Evolutionary conservation across 2,329 filamentous ascomycete species (phyloP), one percentile per base, ranked within the genome.

Genomic region (Alternaria gaisen): DNA sequence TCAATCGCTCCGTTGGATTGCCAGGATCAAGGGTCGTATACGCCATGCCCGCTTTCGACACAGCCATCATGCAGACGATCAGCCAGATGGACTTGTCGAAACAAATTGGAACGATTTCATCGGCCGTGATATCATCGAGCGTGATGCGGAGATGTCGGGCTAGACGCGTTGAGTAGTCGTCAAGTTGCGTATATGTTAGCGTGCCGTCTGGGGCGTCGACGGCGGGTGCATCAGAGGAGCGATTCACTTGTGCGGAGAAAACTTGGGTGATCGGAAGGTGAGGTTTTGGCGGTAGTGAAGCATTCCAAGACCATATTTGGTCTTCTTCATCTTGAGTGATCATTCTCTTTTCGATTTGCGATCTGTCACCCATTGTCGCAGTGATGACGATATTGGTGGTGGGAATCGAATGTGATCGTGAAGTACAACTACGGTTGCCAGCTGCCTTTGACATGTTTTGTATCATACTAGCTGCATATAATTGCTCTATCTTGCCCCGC

Each of bases 41-140:
- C 34, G 43, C 53, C 43, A 56, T 56, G 9, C 53, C 34, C 10
- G 53, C 53, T 32, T 56, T 56, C 22, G 53, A 56, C 24, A 42
- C 53, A 34, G 53, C 53, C 43, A 56, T 56, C 43, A 56, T 56
- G 36, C 53, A 48, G 43, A 56, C 53, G 16, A 56, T 10, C 11
- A 56, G 43, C 53, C 53, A 56, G 43, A 48, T 56, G 9, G 53
- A 56, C 14, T 56, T 56, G 24, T 56, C 53, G 53, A 56, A 56
- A 40, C 53, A 56, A 26, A 56, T 56, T 14, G 53, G 53, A 8
- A 56, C 44, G n/a, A 56, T 41, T 20, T 56, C 26, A 40, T 41
- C 43, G 10, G 53, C 46, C 10, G 32, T 48, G 24, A 47, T 40
- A 14, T 48, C 24, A 16, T 26, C 40, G 24, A 56, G 43, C 16